These are phyloP conservation scores for Endotrypanum monterogeii DNA, from an alignment of 208 protist genomes.

Conservation along the genomic window DNA sequence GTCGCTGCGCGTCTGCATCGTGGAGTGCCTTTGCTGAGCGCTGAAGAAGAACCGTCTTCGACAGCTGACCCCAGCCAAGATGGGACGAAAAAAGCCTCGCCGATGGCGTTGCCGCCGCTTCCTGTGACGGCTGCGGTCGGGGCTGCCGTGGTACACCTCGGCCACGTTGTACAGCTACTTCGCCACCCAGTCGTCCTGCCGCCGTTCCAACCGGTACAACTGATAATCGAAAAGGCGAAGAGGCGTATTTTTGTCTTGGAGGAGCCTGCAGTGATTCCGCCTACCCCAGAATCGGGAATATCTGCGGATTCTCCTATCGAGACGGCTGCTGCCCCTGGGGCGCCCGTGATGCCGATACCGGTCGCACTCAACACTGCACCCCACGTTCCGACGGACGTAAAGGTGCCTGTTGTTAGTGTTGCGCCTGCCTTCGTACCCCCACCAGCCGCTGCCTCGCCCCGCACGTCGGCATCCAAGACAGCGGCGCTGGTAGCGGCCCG, in stretches of 20 bases:
- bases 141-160: slow-evolving; percentile 37
- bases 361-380: not conserved
- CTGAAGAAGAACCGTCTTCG: not conserved
- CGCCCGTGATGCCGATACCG: not conserved
- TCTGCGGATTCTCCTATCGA: not conserved
- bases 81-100: not conserved
- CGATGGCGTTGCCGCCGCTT: slow-evolving; percentile 12
- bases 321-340: not conserved
- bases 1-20: slow-evolving; percentile 34
- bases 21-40: slow-evolving; percentile 22
- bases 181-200: slow-evolving; percentile 54
- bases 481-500: not conserved
- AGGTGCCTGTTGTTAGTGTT: not conserved
- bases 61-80: slow-evolving; percentile 3
- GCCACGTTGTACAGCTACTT: slow-evolving; percentile 36
- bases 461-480: not conserved
- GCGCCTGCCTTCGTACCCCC: not conserved
- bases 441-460: not conserved
- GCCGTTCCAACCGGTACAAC: slow-evolving; percentile 47
- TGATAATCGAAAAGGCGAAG: slow-evolving; percentile 47
- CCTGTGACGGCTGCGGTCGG: slow-evolving; percentile 27
- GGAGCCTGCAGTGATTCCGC: not conserved
- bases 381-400: not conserved
- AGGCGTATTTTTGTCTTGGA: slow-evolving; percentile 26
- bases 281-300: not conserved